Percentiles rank a stretch among this genome's conserved stretches.
These are phyloP conservation scores for Crithidia fasciculata DNA, from an alignment of 208 protist species.

Conservation along the genomic window DNA sequence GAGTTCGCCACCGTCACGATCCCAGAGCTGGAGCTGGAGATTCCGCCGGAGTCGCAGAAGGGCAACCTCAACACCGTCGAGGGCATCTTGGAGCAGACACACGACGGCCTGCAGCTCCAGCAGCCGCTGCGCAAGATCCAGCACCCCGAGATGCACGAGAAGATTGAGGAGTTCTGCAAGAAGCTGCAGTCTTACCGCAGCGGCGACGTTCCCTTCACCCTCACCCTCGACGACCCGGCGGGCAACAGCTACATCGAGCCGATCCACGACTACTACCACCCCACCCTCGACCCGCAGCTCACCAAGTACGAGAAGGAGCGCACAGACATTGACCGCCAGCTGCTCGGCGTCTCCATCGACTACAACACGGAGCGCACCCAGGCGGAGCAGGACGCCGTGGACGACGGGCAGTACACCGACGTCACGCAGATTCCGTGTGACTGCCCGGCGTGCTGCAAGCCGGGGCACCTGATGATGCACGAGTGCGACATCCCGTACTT, in stretches of 20 bases:
- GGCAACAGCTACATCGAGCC: constrained; percentile 95
- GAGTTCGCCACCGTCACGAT: constrained; percentile 90
- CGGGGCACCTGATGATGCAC: constrained; percentile 82
- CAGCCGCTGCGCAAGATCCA: constrained; percentile 78
- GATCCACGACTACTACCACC: constrained; percentile 90
- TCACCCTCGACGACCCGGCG: constrained; percentile 94
- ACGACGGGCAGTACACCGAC: constrained; percentile 79
- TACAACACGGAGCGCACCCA: constrained; percentile 88
- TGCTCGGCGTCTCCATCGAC: constrained; percentile 85
- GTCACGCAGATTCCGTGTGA: constrained; percentile 68
- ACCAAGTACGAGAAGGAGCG: constrained; percentile 85
- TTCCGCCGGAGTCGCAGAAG: constrained; percentile 88
- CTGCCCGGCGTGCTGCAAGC: constrained; percentile 79
- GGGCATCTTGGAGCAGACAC: constrained; percentile 89
- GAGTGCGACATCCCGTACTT: constrained; percentile 94
- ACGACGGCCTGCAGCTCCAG: constrained; percentile 74
- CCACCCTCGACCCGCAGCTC: constrained; percentile 86
- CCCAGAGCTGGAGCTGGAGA: constrained; percentile 94
- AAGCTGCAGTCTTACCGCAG: constrained; percentile 66
- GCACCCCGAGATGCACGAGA: constrained; percentile 79
- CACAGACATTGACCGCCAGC: constrained; percentile 86
- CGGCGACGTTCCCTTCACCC: constrained; percentile 87
- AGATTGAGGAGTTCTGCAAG: constrained; percentile 82
- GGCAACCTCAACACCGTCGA: constrained; percentile 95
- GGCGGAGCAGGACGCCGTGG: constrained; percentile 75